Evolutionary conservation across 169 alveolate species (phyloP).

Genomic region (Eimeria maxima): DNA sequence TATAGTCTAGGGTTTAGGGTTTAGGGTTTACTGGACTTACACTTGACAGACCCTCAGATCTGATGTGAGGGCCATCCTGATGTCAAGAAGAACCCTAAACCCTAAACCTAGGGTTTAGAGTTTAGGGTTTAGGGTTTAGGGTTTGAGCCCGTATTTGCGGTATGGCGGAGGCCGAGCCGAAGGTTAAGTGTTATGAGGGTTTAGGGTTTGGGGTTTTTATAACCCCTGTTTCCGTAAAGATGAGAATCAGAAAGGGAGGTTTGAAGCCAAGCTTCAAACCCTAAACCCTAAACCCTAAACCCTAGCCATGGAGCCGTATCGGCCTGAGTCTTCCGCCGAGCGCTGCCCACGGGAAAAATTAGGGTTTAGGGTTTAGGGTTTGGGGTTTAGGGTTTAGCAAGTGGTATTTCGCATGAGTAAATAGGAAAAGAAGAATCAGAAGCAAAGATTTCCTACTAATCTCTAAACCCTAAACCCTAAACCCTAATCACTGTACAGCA

Average conservation of each 20-base stretch:
- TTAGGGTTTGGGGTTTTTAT: neutral
- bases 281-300: constrained; percentile 11
- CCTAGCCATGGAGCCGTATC: neutral
- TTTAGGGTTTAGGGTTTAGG: neutral
- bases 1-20: neutral
- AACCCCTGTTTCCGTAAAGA: neutral
- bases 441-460: neutral
- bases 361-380: neutral
- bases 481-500: neutral
- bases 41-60: constrained; percentile 17
- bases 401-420: neutral
- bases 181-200: neutral
- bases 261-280: neutral
- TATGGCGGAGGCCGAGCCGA: too few relatives aligned
- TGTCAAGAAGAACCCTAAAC: neutral
- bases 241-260: neutral
- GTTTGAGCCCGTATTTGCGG: neutral
- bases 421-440: neutral
- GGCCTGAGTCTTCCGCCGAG: neutral
- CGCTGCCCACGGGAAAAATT: neutral
- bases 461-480: neutral
- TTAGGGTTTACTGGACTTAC: neutral
- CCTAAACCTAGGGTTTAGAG: neutral
- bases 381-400: neutral
- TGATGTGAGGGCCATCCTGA: neutral